Evolutionary conservation across 225 moss, liverwort and hornwort genomes (phyloP), one percentile per base, ranked within the genome.

Genomic region (Sphagnum tenellum): DNA sequence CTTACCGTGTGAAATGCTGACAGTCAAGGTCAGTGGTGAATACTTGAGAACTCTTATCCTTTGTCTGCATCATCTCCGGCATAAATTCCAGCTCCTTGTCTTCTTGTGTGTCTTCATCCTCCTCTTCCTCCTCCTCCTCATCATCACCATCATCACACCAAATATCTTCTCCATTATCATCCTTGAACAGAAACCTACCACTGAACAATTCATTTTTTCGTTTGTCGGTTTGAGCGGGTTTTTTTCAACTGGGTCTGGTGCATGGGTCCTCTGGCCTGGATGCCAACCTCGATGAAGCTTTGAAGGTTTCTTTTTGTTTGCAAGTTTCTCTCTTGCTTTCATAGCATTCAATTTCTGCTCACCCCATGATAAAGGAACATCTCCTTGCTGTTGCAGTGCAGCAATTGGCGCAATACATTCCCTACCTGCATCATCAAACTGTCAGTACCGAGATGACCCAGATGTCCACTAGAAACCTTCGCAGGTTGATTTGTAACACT

Each of bases 211-310:
- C 80, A 47, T 80, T 77, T 72, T 71, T 71, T 69, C 59, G 67
- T 64, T 75, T 65, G 59, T 66, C 5, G 9, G 70, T 64, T 66
- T 65, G 64, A 55, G 47, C 68, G 45, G 29, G 29, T 29, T 29
- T 29, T 29, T 29, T 29, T 52, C 68, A 73, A 62, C 64, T 55
- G 58, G 73, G 63, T 64, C 58, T 9, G 80, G 84, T 55, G 75
- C 65, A 63, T 71, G 77, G 10, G 84, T 84, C 67, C 84, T 71
- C 71, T 84, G 77, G 66, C 81, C 84, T 12, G 81, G 81, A 76
- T 78, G 75, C 84, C 84, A 84, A 50, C 84, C 80, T 48, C 84
- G 84, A 67, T 84, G 84, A 66, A 80, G 80, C 67, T 84, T 84
- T 53, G 84, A 67, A 57, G 75, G 71, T 3, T 64, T 78, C 55